Evolutionary conservation across 2,329 filamentous ascomycete species (phyloP), one percentile per base, ranked within the genome.

Genomic region (Calycina herbarum): DNA sequence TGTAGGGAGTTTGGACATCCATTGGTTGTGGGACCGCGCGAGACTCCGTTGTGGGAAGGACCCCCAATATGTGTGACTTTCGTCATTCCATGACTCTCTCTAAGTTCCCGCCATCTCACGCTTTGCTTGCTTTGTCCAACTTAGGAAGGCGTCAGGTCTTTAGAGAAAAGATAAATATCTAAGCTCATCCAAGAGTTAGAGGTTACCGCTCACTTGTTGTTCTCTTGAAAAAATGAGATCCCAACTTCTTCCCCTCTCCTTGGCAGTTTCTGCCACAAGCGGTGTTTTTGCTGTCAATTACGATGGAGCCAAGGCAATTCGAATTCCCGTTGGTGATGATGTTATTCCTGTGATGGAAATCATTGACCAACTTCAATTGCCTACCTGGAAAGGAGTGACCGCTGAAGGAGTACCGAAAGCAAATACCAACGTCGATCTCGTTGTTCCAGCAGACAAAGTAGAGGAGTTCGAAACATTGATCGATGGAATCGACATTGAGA

Each of bases 221-320:
- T 51, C 13, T 11, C 20, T 24, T 20, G 20, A 20, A 20, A 59
- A 51, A 29, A 64, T 66, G 64, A 59, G 29, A 54, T 66, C 57
- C 4, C 57, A 61, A 54, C 5, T 64, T 33, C 17, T 61, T 54
- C 45, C 57, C 5, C 38, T 64, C 15, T 11, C 45, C 27, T 31
- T 64, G 29, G 57, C 38, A 8, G 40, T 62, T 5, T 59, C 27
- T 3, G 42, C 64, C 27, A 51, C 29, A 2, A 61, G 57, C n/a
- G 33, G 15, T 10, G 64, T 63, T 17, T n/a, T 58, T 10, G 67
- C 67, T 70, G 74, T 73, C 62, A 75, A 74, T 60, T 80, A 82
- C 68, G 76, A 79, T 70, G 79, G 79, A 40, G 77, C 77, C 58
- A 76, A 78, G 66, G 79, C 80, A 40, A 73, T 80, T 62, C 77